These are phyloP conservation scores for Colletotrichum tabaci DNA, from an alignment of 2,329 filamentous ascomycete species.

Conservation along the genomic window DNA sequence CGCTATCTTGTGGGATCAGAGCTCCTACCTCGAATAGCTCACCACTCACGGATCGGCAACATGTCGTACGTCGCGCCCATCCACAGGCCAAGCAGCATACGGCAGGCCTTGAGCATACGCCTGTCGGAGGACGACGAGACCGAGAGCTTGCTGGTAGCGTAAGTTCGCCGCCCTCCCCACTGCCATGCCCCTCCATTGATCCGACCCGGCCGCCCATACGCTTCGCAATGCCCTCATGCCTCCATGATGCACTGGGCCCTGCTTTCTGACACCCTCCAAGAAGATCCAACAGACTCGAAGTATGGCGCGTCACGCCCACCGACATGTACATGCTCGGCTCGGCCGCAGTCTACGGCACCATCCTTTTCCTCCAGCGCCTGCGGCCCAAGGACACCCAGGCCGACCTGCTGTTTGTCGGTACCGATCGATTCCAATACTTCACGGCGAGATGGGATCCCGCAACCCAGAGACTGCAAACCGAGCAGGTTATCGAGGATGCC, in stretches of 20 bases:
- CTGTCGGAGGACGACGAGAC: conserved; percentile 82
- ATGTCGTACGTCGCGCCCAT: conserved; percentile 98
- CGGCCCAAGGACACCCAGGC: conserved; percentile 80
- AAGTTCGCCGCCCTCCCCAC: conserved; percentile 55
- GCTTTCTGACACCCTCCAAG: conserved; percentile 61
- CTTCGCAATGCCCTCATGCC: conserved; percentile 1
- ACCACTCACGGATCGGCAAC: conserved; percentile 38
- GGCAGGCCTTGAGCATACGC: conserved; percentile 86
- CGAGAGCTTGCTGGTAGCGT: conserved; percentile 82
- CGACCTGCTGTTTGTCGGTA: conserved; percentile 93
- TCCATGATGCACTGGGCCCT: neutral
- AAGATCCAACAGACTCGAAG: conserved; percentile 87
- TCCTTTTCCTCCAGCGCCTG: conserved; percentile 87
- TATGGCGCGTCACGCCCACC: conserved; percentile 80
- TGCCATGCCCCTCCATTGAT: conserved; percentile 18
- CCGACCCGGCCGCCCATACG: neutral
- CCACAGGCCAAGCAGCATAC: conserved; percentile 90
- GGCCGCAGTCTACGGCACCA: conserved; percentile 84
- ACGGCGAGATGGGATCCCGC: conserved; percentile 85
- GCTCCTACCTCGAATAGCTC: conserved; percentile 30
- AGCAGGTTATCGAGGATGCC: conserved; percentile 66
- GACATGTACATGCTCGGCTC: conserved; percentile 77
- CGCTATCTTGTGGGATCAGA: conserved; percentile 31
- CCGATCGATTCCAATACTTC: conserved; percentile 91
- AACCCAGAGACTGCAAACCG: conserved; percentile 64